Evolutionary conservation across 1,284 basidiomycete genomes (phyloP).

Genomic region (Hymenochaete sp.): DNA sequence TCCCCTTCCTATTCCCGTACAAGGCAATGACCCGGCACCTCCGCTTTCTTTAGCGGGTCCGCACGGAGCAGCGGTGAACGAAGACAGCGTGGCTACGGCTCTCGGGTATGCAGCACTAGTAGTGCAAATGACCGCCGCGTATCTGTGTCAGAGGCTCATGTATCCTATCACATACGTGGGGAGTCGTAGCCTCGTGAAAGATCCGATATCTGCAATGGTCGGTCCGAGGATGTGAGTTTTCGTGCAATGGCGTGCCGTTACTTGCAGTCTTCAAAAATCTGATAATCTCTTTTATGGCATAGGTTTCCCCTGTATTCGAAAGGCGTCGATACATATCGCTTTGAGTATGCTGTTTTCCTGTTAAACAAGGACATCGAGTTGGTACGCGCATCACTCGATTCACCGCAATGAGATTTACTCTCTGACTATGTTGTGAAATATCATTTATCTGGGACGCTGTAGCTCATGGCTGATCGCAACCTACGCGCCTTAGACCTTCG

Average conservation of each 20-base stretch:
- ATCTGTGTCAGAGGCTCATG: slow-evolving; percentile 67
- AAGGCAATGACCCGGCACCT: slow-evolving; percentile 75
- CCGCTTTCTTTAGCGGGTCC: slow-evolving; percentile 56
- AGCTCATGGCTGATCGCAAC: slow-evolving; percentile 88
- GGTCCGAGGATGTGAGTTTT: slow-evolving; percentile 77
- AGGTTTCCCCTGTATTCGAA: slow-evolving; percentile 93
- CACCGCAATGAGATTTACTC: not conserved
- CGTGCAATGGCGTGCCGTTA: slow-evolving; percentile 6
- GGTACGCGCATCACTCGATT: slow-evolving; percentile 39
- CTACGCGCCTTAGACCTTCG: slow-evolving; percentile 86
- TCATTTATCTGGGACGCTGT: slow-evolving; percentile 17
- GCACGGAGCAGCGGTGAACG: slow-evolving; percentile 63
- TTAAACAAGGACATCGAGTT: slow-evolving; percentile 97
- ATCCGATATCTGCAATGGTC: slow-evolving; percentile 88
- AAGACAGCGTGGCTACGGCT: slow-evolving; percentile 77
- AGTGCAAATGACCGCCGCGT: slow-evolving; percentile 71
- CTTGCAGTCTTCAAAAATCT: slow-evolving; percentile 2
- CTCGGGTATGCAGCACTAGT: slow-evolving; percentile 84
- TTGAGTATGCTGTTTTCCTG: slow-evolving; percentile 95
- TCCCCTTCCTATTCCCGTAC: slow-evolving; percentile 77
- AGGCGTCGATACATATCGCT: slow-evolving; percentile 92
- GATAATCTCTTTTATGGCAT: slow-evolving; percentile 14
- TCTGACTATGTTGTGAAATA: slow-evolving; percentile 17
- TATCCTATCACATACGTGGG: slow-evolving; percentile 88
- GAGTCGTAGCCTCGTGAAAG: slow-evolving; percentile 80